Percentiles rank a stretch among this genome's conserved stretches.
Conservation (phyloP, 768 basidiomycete genomes). For the Pisolithus tinctorius region DNA sequence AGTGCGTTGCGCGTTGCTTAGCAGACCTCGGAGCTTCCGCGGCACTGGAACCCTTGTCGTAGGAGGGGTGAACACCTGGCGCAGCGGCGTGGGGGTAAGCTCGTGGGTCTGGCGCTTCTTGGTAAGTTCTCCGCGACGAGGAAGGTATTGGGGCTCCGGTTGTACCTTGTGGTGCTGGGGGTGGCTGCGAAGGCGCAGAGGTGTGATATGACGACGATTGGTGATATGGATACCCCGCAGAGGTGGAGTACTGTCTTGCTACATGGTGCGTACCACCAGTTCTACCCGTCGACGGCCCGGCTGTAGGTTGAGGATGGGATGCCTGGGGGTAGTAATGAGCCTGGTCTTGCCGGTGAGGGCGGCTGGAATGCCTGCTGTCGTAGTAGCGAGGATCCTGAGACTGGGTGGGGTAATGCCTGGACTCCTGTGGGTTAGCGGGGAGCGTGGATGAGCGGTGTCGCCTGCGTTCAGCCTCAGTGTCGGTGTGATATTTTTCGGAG, state of each 20-base stretch:
- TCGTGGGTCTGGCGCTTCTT: conserved; percentile 22
- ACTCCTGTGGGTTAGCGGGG: conserved; percentile 23
- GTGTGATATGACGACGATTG: conserved; percentile 21
- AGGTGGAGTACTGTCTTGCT: conserved; percentile 19
- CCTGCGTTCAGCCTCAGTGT: conserved; percentile 32
- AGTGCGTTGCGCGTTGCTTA: conserved; percentile 15
- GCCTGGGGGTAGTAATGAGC: conserved; percentile 20
- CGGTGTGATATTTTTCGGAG: conserved; percentile 16
- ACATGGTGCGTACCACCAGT: conserved; percentile 22
- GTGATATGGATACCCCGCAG: conserved; percentile 20
- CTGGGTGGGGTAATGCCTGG: conserved; percentile 17
- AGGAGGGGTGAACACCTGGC: conserved; percentile 11
- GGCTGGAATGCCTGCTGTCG: conserved; percentile 23
- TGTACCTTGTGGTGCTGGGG: conserved; percentile 9
- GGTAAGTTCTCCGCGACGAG: conserved; percentile 25
- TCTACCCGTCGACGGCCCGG: conserved; percentile 22
- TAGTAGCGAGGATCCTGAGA: conserved; percentile 14
- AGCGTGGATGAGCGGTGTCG: conserved; percentile 31
- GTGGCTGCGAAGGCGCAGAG: conserved; percentile 1
- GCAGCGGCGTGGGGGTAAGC: conserved; percentile 4
- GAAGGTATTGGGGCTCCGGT: conserved; percentile 11
- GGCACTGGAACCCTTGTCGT: conserved; percentile 16
- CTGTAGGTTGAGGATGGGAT: conserved; percentile 22
- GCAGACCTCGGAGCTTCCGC: conserved; percentile 21
- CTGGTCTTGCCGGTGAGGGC: conserved; percentile 26